A percentile compares a stretch with the other conserved stretches of the same genome.
phyloP scores from a whole-genome alignment of 192 early-diverging fungal species.

The Linnemannia elongata region DNA sequence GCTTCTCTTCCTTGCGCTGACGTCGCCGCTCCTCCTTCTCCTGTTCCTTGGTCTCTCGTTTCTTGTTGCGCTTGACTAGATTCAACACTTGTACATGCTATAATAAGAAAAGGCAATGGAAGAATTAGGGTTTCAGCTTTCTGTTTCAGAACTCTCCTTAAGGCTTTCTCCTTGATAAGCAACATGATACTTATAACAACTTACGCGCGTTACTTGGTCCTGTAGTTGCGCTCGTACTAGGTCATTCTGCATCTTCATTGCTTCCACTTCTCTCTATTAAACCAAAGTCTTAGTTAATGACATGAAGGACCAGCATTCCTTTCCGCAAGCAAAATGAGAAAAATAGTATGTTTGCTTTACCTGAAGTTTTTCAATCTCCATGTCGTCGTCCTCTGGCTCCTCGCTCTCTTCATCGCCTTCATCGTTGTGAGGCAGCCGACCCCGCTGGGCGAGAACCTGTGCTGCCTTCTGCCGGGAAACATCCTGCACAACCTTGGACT shows the following conservation, averaged over 20 bases:
- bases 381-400: conserved; percentile 49
- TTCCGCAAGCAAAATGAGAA: neutral
- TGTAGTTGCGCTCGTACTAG: conserved; percentile 36
- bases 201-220: conserved; percentile 46
- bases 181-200: neutral
- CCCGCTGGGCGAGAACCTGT: neutral
- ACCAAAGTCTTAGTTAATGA: neutral
- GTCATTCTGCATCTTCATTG: conserved; percentile 23
- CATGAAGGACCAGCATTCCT: neutral
- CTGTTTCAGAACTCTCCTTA: neutral
- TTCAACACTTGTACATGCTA: conserved; percentile 52
- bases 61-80: conserved; percentile 45
- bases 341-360: conserved; percentile 11
- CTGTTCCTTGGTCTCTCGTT: conserved; percentile 29
- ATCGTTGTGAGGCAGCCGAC: neutral
- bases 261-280: conserved; percentile 33
- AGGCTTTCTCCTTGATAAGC: neutral
- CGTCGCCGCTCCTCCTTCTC: conserved; percentile 33
- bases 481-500: conserved; percentile 38
- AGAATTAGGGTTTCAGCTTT: neutral
- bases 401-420: conserved; percentile 47
- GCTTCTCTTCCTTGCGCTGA: conserved; percentile 36
- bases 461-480: conserved; percentile 9
- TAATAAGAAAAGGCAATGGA: neutral
- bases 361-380: conserved; percentile 47